Conservation (phyloP, 805 yeast genomes). For the Kodamaea restingae region DNA sequence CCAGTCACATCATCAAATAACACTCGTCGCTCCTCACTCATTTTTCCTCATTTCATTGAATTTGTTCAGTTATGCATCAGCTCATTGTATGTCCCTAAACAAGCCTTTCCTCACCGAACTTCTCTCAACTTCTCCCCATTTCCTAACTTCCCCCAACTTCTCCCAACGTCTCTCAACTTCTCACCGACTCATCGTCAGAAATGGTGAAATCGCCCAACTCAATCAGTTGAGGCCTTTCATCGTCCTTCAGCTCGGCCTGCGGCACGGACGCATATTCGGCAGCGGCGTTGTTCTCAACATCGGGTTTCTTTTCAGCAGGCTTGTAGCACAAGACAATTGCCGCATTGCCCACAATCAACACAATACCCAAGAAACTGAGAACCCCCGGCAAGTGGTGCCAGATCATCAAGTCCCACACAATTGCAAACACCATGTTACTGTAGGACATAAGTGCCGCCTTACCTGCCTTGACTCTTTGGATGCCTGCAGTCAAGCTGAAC, state of each 20-base stretch:
- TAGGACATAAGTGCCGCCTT: constrained; percentile 73
- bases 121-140: too few relatives aligned
- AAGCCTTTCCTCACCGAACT: too few relatives aligned
- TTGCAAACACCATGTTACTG: constrained; percentile 73
- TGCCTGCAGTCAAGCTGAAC: constrained; percentile 71
- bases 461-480: constrained; percentile 76
- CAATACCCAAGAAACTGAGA: constrained; percentile 65
- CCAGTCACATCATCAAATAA: too few relatives aligned
- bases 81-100: too few relatives aligned
- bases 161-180: constrained; percentile 9
- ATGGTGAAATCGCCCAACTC: constrained; percentile 27
- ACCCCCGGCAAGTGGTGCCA: constrained; percentile 73
- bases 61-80: too few relatives aligned
- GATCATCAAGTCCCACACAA: constrained; percentile 65
- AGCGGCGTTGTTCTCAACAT: constrained; percentile 3
- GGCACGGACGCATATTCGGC: constrained; percentile 2
- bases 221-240: constrained; percentile 9
- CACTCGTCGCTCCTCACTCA: too few relatives aligned
- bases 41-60: too few relatives aligned
- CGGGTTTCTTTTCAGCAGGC: constrained; percentile 9
- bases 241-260: constrained; percentile 6
- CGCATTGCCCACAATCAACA: constrained; percentile 65
- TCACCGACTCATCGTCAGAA: constrained; percentile 20
- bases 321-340: constrained; percentile 53
- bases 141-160: too few relatives aligned